These are phyloP conservation scores for Heliocybe sulcata DNA, from an alignment of 1,284 basidiomycete species.

Conservation along the genomic window DNA sequence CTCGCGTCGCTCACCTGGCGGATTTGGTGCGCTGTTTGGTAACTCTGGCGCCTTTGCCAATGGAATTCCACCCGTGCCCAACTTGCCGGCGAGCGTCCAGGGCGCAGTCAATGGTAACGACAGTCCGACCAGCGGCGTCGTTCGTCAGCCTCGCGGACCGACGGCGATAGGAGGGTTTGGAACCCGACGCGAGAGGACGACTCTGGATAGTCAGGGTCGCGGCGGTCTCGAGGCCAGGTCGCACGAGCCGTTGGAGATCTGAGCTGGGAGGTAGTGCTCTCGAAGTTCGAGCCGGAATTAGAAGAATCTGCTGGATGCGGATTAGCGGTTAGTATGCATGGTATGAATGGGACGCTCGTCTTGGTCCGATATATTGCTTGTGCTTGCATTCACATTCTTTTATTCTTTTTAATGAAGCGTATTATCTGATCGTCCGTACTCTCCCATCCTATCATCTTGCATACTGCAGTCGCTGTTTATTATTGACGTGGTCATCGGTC, in stretches of 20 bases:
- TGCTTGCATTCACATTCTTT: background rate
- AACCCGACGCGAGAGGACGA: conserved; percentile 53
- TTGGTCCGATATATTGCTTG: background rate
- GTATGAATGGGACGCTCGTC: conserved; percentile 6
- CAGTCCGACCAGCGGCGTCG: conserved; percentile 48
- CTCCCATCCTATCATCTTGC: conserved; percentile 1
- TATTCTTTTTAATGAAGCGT: conserved; percentile 6
- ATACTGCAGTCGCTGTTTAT: conserved; percentile 1
- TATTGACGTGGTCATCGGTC: conserved; percentile 1
- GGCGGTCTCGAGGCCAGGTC: conserved; percentile 70
- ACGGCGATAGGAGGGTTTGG: conserved; percentile 59
- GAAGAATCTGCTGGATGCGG: background rate
- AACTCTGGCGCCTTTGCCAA: conserved; percentile 36
- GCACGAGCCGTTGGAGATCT: conserved; percentile 80
- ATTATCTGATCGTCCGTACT: background rate
- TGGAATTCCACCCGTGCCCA: conserved; percentile 70
- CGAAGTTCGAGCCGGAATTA: background rate
- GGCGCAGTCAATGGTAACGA: conserved; percentile 34
- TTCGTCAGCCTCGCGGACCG: conserved; percentile 77
- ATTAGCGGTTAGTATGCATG: conserved; percentile 5
- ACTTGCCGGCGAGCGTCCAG: conserved; percentile 52
- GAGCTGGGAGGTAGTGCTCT: conserved; percentile 21
- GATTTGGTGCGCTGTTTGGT: conserved; percentile 62
- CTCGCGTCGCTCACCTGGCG: conserved; percentile 64
- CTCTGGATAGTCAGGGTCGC: conserved; percentile 46